Conservation (phyloP, 2,329 filamentous ascomycete genomes). For the Leptosphaerulina australis region DNA sequence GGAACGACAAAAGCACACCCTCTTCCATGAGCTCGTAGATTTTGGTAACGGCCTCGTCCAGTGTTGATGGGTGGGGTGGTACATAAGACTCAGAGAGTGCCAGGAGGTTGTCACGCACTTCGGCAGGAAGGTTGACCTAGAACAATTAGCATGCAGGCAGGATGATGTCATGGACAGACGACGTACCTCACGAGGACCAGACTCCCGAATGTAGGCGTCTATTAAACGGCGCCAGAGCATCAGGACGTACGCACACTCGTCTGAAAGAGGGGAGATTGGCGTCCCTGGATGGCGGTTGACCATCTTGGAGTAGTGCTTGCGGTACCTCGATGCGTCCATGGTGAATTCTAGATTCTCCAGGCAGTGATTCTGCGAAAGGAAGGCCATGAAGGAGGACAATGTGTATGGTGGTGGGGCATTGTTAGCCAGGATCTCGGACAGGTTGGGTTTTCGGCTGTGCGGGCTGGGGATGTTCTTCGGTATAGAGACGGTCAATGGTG, state of each 20-base stretch:
- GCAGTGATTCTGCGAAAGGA: conserved; percentile 95
- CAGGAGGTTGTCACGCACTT: conserved; percentile 82
- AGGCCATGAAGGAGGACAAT: conserved; percentile 91
- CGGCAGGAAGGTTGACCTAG: conserved; percentile 75
- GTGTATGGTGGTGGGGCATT: conserved; percentile 87
- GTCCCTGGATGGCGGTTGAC: conserved; percentile 58
- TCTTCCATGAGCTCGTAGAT: conserved; percentile 98
- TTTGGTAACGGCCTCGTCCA: conserved; percentile 83
- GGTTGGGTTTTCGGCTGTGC: conserved; percentile 69
- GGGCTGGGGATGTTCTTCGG: conserved; percentile 52
- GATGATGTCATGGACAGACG: background rate
- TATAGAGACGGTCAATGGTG: conserved; percentile 59
- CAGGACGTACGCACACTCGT: conserved; percentile 71
- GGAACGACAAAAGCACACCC: conserved; percentile 88
- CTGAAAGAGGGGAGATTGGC: conserved; percentile 58
- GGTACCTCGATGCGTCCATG: conserved; percentile 88
- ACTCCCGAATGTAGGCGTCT: conserved; percentile 76
- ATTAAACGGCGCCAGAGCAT: conserved; percentile 87
- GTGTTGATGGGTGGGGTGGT: conserved; percentile 73
- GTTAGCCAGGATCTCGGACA: conserved; percentile 88
- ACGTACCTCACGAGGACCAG: conserved; percentile 46
- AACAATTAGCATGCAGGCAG: conserved; percentile 26
- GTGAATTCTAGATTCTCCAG: conserved; percentile 96
- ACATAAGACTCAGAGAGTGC: conserved; percentile 63
- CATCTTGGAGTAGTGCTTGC: conserved; percentile 67